Base-by-base conservation (phyloP, 1,284 basidiomycete genomes). In the Trichosporon sp. region DNA sequence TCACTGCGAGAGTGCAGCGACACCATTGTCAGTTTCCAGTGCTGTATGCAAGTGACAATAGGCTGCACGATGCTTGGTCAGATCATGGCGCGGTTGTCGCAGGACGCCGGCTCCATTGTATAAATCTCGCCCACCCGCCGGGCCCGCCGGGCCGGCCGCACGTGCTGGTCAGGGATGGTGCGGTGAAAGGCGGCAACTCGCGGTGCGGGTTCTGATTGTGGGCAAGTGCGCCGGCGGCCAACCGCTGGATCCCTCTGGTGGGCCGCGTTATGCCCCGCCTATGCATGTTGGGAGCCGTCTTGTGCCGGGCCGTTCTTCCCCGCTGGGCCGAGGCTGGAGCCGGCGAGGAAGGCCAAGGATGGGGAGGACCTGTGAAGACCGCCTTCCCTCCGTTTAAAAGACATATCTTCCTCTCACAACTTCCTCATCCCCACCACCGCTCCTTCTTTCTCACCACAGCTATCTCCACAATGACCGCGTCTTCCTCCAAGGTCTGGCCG, bases 401-500 rank as follows among this genome's bases (percentile, higher is more conserved):
- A 19, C 26, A 26, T 26, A 26, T 26, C 7, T 19, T 54, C 51
- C 14, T 63, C 12, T 63, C 16, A n/a, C n/a, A 31, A 26, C 26
- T 65, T 51, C 12, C 19, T 59, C 37, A 16, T 31, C 16, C 63
- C 26, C 51, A 26, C 37, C 43, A 16, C 43, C 14, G 6, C 48
- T 7, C 32, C 11, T 26, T 5, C 21, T 31, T 37, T 54, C n/a
- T 38, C 31, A 21, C 21, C 31, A 12, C 64, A 19, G 14, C 21
- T 26, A 38, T 51, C 32, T 54, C 54, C 67, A 67, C 71, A 63
- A 70, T 63, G 51, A 73, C 69, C n/a, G 43, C 69, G 10, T 46
- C 71, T 7, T 54, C 64, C 1, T 16, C 71, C 54, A 73, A 70
- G 67, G 67, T 68, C 68, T 83, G 80, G 80, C 70, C 74, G 32